phyloP scores from a whole-genome alignment of 2,329 filamentous ascomycete species.

The Hymenoscyphus occultus region DNA sequence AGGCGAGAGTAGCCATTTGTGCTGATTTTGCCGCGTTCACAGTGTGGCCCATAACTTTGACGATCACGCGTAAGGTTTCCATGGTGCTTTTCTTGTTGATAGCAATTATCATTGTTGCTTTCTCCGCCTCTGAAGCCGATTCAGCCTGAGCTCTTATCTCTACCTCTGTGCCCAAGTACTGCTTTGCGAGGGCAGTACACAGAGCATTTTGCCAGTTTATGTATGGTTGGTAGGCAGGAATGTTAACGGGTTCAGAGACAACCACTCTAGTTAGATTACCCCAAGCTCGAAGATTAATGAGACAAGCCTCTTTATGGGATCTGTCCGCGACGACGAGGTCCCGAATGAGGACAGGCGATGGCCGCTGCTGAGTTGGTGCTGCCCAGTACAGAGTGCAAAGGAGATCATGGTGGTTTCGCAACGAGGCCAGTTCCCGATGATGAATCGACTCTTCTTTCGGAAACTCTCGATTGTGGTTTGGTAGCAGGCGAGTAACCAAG shows the following conservation, averaged over 20 bases:
- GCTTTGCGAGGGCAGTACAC: conserved; percentile 54
- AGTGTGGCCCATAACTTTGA: conserved; percentile 20
- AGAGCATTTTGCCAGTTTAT: conserved; percentile 55
- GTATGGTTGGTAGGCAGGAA: conserved; percentile 48
- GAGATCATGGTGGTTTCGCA: conserved; percentile 68
- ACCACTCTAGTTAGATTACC: conserved; percentile 59
- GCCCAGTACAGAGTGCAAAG: conserved; percentile 66
- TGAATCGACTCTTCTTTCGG: conserved; percentile 60
- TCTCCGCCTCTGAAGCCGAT: conserved; percentile 8
- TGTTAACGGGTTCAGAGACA: conserved; percentile 44
- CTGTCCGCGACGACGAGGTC: conserved; percentile 56
- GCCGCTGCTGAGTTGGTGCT: conserved; percentile 53
- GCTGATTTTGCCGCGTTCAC: conserved; percentile 21
- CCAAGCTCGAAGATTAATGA: conserved; percentile 64
- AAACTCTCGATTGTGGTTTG: conserved; percentile 64
- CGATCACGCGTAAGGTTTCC: conserved; percentile 21
- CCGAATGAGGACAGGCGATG: conserved; percentile 53
- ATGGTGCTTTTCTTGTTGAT: conserved; percentile 25
- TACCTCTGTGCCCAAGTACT: conserved; percentile 44
- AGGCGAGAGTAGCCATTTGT: conserved; percentile 21
- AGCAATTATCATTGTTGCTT: conserved; percentile 18
- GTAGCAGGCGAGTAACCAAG: conserved; percentile 58
- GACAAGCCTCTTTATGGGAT: conserved; percentile 64
- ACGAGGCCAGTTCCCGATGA: conserved; percentile 58
- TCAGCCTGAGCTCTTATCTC: conserved; percentile 29